Evolutionary conservation across 2,329 filamentous ascomycete genomes (phyloP).

Genomic region (Diaporthe longicolla): DNA sequence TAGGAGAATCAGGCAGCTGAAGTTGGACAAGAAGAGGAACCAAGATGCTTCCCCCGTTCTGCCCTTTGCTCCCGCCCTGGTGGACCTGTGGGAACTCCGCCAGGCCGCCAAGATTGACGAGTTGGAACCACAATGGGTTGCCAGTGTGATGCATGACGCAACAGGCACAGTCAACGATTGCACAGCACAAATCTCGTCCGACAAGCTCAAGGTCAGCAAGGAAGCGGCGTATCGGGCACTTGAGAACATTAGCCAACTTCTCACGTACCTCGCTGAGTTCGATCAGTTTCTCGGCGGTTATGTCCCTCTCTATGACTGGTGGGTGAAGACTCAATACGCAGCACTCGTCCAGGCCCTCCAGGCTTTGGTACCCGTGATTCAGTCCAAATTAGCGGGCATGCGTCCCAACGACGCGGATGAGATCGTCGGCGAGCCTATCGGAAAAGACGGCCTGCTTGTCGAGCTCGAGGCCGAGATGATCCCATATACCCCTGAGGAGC

Average conservation of each 20-base stretch:
- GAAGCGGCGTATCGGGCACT: slow-evolving; percentile 63
- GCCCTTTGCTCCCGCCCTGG: slow-evolving; percentile 59
- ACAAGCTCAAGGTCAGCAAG: slow-evolving; percentile 55
- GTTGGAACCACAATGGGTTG: slow-evolving; percentile 59
- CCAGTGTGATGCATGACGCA: slow-evolving; percentile 57
- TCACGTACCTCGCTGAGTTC: slow-evolving; percentile 60
- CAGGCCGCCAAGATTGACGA: slow-evolving; percentile 56
- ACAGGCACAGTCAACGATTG: slow-evolving; percentile 52
- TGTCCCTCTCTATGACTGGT: slow-evolving; percentile 71
- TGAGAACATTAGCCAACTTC: slow-evolving; percentile 57
- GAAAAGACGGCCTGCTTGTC: slow-evolving; percentile 62
- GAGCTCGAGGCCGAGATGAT: slow-evolving; percentile 71
- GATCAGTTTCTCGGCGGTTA: slow-evolving; percentile 67
- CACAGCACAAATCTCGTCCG: slow-evolving; percentile 52
- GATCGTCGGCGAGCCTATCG: slow-evolving; percentile 71
- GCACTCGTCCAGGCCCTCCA: slow-evolving; percentile 55
- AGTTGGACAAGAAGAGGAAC: slow-evolving; percentile 56
- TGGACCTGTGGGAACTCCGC: slow-evolving; percentile 62
- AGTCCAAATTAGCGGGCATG: slow-evolving; percentile 60
- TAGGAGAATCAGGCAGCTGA: slow-evolving; percentile 54
- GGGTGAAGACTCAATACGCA: slow-evolving; percentile 62
- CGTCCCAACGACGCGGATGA: slow-evolving; percentile 59
- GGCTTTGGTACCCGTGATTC: slow-evolving; percentile 55
- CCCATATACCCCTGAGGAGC: slow-evolving; percentile 69
- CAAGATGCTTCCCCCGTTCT: slow-evolving; percentile 57